These are phyloP conservation scores for Epicoccum sorghinum DNA, from an alignment of 2,329 filamentous ascomycete genomes.

Conservation along the genomic window DNA sequence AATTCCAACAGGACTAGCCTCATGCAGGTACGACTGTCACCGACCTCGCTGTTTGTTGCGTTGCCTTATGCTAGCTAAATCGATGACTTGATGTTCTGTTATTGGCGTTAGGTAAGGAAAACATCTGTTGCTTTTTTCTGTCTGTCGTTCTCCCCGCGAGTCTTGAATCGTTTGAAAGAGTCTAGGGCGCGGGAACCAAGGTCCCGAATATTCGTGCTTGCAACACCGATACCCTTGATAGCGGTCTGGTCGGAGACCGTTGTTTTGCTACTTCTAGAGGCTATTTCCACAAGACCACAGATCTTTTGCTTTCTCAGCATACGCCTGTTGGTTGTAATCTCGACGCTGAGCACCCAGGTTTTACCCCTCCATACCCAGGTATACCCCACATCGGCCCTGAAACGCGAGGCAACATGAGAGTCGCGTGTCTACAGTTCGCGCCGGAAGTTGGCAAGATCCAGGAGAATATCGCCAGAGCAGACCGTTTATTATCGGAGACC, in stretches of 20 bases:
- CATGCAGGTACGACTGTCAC: conserved; percentile 14
- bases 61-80: not conserved
- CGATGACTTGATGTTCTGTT: not conserved
- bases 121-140: conserved; percentile 1
- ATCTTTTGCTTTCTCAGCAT: not conserved
- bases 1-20: conserved; percentile 7
- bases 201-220: conserved; percentile 9
- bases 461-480: conserved; percentile 72
- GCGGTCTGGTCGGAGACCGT: not conserved
- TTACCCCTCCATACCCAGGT: conserved; percentile 14
- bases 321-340: not conserved
- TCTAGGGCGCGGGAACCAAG: conserved; percentile 17
- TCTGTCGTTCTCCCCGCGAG: conserved; percentile 8
- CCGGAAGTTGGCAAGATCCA: conserved; percentile 72
- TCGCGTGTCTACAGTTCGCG: conserved; percentile 74
- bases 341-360: conserved; percentile 4
- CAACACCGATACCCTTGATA: conserved; percentile 3
- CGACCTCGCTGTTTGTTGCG: conserved; percentile 9
- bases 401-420: conserved; percentile 60
- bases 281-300: no score
- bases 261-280: not conserved
- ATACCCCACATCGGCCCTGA: conserved; percentile 13
- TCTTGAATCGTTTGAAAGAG: conserved; percentile 3
- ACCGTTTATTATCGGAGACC: conserved; percentile 65
- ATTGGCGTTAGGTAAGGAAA: conserved; percentile 13